Conservation (phyloP, 129 eudicot species). For the sunflower (Helianthus annuus) region HanXRQr2.0-SUNRISE NC_035444.2:50481425-50481924, state of each 20-base stretch:
- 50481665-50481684: not conserved
- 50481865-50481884: conserved; percentile 76
- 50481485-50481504: no score
- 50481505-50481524: no score
- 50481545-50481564: no score
- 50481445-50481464: no score
- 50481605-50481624: no score
- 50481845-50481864: conserved; percentile 95
- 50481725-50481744: conserved; percentile 3
- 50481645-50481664: not conserved
- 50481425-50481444: no score
- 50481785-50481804: conserved; percentile 95
- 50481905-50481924: not conserved
- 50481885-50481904: not conserved
- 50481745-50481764: not conserved
- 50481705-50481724: not conserved
- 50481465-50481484: no score
- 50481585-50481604: no score
- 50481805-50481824: conserved; percentile 86
- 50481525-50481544: no score
- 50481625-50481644: not conserved
- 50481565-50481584: no score
- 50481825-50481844: conserved; percentile 85
- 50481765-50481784: conserved; percentile 50
- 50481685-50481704: not conserved